phyloP scores from a whole-genome alignment of 2,329 filamentous ascomycete species.

The Monosporascus sp. region DNA sequence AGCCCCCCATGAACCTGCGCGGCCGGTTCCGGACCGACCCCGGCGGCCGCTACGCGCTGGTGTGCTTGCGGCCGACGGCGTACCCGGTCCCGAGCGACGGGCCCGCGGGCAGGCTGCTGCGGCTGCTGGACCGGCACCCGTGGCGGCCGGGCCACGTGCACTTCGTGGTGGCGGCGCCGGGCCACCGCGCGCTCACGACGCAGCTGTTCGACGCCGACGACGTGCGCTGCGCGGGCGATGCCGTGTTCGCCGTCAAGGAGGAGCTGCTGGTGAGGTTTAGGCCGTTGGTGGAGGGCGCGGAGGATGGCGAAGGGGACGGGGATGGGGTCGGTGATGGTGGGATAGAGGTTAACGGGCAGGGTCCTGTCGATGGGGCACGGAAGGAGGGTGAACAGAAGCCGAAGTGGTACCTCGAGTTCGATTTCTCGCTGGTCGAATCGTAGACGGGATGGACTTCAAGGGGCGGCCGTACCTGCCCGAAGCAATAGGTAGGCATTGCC shows the following conservation, averaged over 20 bases:
- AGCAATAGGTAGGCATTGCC: too few species aligned
- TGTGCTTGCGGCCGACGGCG: conserved; percentile 55
- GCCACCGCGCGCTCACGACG: conserved; percentile 51
- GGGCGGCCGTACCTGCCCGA: background rate
- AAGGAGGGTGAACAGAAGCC: conserved; percentile 47
- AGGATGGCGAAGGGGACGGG: conserved; percentile 24
- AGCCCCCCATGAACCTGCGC: conserved; percentile 68
- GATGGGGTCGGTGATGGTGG: conserved; percentile 23
- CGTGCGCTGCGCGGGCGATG: conserved; percentile 50
- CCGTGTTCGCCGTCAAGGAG: conserved; percentile 50
- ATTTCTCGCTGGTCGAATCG: conserved; percentile 43
- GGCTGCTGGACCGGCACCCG: conserved; percentile 49
- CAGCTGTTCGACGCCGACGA: conserved; percentile 70
- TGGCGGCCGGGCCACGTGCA: conserved; percentile 57
- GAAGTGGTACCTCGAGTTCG: conserved; percentile 54
- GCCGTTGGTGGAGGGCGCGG: conserved; percentile 21
- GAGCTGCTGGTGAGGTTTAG: conserved; percentile 39
- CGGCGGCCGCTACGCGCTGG: conserved; percentile 58
- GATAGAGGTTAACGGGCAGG: conserved; percentile 19
- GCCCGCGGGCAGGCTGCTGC: conserved; percentile 46
- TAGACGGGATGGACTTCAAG: background rate
- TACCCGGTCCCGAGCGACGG: conserved; percentile 48
- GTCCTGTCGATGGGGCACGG: conserved; percentile 30
- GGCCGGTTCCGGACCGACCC: conserved; percentile 65
- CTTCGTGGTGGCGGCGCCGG: conserved; percentile 40